Percentiles rank a stretch among this genome's conserved stretches.
Conservation (phyloP, 306 rosid genomes). For the Prunus mume region DNA sequence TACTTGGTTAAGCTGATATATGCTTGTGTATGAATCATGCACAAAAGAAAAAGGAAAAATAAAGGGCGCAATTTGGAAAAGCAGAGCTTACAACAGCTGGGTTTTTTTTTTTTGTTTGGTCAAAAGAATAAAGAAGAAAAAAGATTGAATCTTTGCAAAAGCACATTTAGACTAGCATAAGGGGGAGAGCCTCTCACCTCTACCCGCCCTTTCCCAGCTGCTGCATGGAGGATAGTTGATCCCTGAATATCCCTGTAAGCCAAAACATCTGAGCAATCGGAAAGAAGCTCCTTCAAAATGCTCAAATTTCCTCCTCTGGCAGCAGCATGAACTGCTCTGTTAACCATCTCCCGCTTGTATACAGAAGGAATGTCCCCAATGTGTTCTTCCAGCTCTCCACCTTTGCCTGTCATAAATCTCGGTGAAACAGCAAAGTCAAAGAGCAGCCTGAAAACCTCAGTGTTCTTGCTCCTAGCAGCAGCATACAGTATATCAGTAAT, state of each 20-base stretch:
- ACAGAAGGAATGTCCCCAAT: slow-evolving; percentile 64
- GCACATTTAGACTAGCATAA: neutral
- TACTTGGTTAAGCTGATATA: neutral
- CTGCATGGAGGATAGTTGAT: slow-evolving; percentile 83
- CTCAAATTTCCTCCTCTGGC: slow-evolving; percentile 86
- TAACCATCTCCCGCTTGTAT: slow-evolving; percentile 83
- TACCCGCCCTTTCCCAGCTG: slow-evolving; percentile 88
- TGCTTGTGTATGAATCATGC: neutral
- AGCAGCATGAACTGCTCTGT: slow-evolving; percentile 90
- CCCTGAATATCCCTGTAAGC: slow-evolving; percentile 78
- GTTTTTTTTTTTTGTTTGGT: too few relatives aligned
- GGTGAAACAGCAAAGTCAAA: slow-evolving; percentile 80
- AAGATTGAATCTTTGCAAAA: slow-evolving; percentile 1
- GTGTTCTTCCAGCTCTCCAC: slow-evolving; percentile 60
- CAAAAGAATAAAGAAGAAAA: neutral
- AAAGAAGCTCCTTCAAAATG: slow-evolving; percentile 72
- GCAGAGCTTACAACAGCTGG: too few relatives aligned
- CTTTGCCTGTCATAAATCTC: slow-evolving; percentile 48
- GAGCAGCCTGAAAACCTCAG: slow-evolving; percentile 53
- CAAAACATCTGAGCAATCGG: slow-evolving; percentile 65
- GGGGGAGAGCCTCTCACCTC: slow-evolving; percentile 50
- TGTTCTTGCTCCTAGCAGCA: slow-evolving; percentile 59
- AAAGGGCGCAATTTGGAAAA: neutral
- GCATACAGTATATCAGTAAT: slow-evolving; percentile 73
- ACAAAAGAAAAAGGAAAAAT: neutral